phyloP scores from a whole-genome alignment of 768 basidiomycete genomes.

The Amanita phalloides region DNA sequence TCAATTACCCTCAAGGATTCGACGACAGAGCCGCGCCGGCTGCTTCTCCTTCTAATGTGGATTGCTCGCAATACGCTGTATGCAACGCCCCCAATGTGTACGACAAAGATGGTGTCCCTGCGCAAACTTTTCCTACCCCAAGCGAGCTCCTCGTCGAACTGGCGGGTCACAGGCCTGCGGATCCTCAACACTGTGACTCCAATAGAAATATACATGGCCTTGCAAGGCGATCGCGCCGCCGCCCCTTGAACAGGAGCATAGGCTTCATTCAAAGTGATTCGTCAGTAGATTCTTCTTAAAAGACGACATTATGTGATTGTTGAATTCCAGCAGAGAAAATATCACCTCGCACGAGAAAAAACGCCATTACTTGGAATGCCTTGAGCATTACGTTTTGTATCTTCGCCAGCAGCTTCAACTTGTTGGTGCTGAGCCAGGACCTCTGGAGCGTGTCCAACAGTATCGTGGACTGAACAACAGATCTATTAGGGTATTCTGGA shows the following conservation, averaged over 20 bases:
- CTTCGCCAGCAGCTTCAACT: slow-evolving; percentile 51
- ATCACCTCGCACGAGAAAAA: slow-evolving; percentile 77
- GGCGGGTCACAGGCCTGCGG: slow-evolving; percentile 9
- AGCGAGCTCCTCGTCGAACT: slow-evolving; percentile 48
- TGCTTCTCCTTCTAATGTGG: neutral
- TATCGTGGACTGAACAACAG: slow-evolving; percentile 50
- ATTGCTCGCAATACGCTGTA: neutral
- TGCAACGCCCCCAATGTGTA: slow-evolving; percentile 8
- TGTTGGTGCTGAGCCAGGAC: slow-evolving; percentile 33
- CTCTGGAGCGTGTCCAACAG: slow-evolving; percentile 37
- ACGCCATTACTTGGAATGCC: slow-evolving; percentile 58
- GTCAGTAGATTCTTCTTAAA: slow-evolving; percentile 23
- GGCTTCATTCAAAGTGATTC: slow-evolving; percentile 54
- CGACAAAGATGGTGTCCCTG: neutral
- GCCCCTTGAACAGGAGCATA: slow-evolving; percentile 39
- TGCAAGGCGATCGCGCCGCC: slow-evolving; percentile 6
- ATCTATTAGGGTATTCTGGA: slow-evolving; percentile 44
- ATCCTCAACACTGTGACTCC: neutral
- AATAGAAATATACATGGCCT: slow-evolving; percentile 1
- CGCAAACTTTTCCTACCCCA: slow-evolving; percentile 51
- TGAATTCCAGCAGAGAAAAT: slow-evolving; percentile 33
- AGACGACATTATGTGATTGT: slow-evolving; percentile 2
- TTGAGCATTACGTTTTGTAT: slow-evolving; percentile 61
- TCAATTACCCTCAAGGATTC: neutral
- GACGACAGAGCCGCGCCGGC: neutral